Base-by-base conservation (phyloP, 805 yeast species). In the Yamadazyma endophytica region DNA sequence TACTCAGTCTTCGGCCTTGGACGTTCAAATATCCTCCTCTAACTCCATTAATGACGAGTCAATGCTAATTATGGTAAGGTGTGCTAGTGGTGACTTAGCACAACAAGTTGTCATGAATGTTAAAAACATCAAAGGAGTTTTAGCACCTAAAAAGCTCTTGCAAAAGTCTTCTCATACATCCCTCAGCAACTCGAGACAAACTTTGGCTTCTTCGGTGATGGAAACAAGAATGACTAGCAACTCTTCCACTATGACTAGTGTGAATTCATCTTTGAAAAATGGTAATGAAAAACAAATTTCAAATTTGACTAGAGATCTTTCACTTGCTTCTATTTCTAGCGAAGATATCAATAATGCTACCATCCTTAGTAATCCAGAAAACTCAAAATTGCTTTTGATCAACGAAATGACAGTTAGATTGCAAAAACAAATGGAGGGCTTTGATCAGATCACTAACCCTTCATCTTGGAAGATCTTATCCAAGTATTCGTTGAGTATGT, bases 391-490 rank as follows among this genome's bases (percentile, higher is more conserved):
- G 19, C 31, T 59, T 11, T 35, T 56, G 9, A 46, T 63, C 20
- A 52, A 52, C 22, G 40, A 51, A 13, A 55, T 59, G 56, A 57
- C 61, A 4, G 48, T 65, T 13, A 50, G 68, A 28, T 49, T 65
- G 16, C 72, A 65, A 36, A 51, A 50, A 34, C 65, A 61, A 29
- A 32, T 56, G 31, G 63, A 55, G 26, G 34, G 52, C 2, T 48
- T 50, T 29, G 51, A 46, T 3, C 44, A 46, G 15, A 47, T 61
- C 18, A 49, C 52, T 27, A 50, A 46, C 32, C 60, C 64, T n/a
- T 61, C 69, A 3, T 57, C 70, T 2, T 65, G 72, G 72, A 52
- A 61, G 24, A 57, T 65, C 7, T 41, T 65, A 14, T 53, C 68
- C 1, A 65, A 65, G 72, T 64, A 46, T 37, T 35, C 54, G 11